Conservation (phyloP, 2,329 filamentous ascomycete species). For the Fusarium poae region DNA sequence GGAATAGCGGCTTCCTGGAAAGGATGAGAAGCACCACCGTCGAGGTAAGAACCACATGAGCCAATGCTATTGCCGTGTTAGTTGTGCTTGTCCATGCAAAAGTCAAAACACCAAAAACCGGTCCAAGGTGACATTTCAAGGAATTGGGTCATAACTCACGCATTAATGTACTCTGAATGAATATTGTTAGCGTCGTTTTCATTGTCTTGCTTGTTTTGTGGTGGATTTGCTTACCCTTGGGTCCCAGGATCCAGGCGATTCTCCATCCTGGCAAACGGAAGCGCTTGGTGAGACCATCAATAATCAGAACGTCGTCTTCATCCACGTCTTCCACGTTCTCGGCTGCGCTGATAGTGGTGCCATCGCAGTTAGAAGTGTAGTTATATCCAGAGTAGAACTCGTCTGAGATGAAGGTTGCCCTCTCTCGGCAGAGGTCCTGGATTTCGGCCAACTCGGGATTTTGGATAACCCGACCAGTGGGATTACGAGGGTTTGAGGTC, state of each 20-base stretch:
- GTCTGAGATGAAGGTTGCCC: constrained; percentile 92
- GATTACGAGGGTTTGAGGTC: constrained; percentile 95
- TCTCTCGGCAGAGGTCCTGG: constrained; percentile 90
- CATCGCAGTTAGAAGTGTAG: constrained; percentile 79
- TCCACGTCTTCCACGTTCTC: constrained; percentile 92
- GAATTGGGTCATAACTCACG: constrained; percentile 59
- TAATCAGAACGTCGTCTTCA: constrained; percentile 90
- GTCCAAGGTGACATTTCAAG: not conserved
- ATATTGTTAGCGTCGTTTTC: constrained; percentile 23
- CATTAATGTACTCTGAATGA: constrained; percentile 83
- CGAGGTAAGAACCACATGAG: constrained; percentile 92
- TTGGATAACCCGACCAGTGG: constrained; percentile 87
- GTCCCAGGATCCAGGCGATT: constrained; percentile 95
- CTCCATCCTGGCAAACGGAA: constrained; percentile 97
- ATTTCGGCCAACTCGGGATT: constrained; percentile 90
- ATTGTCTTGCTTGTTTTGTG: not conserved
- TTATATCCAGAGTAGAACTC: constrained; percentile 98
- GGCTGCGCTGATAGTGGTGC: constrained; percentile 74
- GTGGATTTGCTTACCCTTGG: constrained; percentile 68
- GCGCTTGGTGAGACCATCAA: constrained; percentile 95
- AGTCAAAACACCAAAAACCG: not conserved
- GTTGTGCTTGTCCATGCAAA: not conserved
- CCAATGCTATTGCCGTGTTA: constrained; percentile 70
- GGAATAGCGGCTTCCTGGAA: constrained; percentile 94
- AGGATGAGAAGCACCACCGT: constrained; percentile 92